These are phyloP conservation scores for Corylus americana DNA, from an alignment of 306 rosid genomes.

Conservation along the genomic window DNA sequence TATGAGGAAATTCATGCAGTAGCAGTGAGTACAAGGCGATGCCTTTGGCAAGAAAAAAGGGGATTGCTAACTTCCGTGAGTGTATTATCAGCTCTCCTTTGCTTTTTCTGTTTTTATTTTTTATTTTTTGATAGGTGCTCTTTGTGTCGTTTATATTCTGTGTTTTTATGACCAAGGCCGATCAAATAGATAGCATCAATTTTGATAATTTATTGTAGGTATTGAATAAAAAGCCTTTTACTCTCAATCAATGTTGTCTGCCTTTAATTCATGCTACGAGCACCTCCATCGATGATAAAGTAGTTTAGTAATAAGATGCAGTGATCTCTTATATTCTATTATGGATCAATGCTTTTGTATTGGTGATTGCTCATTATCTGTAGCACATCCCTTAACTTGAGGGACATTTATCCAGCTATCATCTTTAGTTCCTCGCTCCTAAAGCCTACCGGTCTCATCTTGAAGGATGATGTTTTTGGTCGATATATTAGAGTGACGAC, in stretches of 20 bases:
- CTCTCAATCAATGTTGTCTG: neutral
- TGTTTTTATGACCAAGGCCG: neutral
- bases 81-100: neutral
- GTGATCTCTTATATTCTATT: neutral
- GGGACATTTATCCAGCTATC: slow-evolving; percentile 43
- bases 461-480: slow-evolving; percentile 44
- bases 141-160: neutral
- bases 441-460: slow-evolving; percentile 34
- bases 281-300: neutral
- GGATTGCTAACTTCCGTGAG: slow-evolving; percentile 17
- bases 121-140: neutral
- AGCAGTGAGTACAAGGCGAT: slow-evolving; percentile 21
- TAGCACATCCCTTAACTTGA: slow-evolving; percentile 35
- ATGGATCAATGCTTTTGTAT: slow-evolving; percentile 41
- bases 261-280: neutral
- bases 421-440: slow-evolving; percentile 12
- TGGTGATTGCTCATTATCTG: slow-evolving; percentile 44
- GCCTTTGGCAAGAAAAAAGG: slow-evolving; percentile 25
- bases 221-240: neutral
- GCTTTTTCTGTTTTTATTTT: neutral
- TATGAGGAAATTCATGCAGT: neutral
- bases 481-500: slow-evolving; percentile 43
- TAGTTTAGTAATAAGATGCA: neutral
- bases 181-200: slow-evolving; percentile 5
- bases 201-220: neutral